Evolutionary conservation across 1,284 basidiomycete genomes (phyloP).

Genomic region (Ustilago cynodontis): DNA sequence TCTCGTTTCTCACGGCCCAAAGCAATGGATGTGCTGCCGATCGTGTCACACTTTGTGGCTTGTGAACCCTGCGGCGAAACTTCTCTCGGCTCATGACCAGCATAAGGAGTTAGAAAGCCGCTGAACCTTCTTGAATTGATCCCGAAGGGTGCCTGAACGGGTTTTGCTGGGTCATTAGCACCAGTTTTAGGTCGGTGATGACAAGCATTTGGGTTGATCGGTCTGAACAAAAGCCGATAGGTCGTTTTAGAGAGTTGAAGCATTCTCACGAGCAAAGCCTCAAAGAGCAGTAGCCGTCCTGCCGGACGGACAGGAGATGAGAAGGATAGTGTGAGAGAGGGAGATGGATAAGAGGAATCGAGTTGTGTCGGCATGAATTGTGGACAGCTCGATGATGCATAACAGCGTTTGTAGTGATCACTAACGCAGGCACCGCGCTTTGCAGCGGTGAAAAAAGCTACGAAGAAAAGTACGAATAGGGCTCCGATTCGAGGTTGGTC

Average conservation of each 20-base stretch:
- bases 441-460: constrained; percentile 2
- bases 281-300: no score
- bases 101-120: neutral
- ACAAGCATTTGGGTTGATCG: neutral
- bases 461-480: neutral
- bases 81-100: neutral
- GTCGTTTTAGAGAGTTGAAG: constrained; percentile 4
- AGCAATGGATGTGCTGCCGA: no score
- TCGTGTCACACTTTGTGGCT: no score
- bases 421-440: neutral
- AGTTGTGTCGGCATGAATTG: neutral
- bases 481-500: constrained; percentile 14
- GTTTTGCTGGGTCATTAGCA: neutral
- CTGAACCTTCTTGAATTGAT: neutral
- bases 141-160: constrained; percentile 1
- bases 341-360: neutral
- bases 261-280: neutral
- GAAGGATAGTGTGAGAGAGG: no score
- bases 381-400: neutral
- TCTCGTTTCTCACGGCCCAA: no score
- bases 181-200: neutral
- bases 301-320: no score
- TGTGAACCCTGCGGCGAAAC: no score
- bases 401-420: neutral
- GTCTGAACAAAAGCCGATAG: neutral